Evolutionary conservation across 2,329 filamentous ascomycete species (phyloP).

Genomic region (Coniochaeta ligniaria): DNA sequence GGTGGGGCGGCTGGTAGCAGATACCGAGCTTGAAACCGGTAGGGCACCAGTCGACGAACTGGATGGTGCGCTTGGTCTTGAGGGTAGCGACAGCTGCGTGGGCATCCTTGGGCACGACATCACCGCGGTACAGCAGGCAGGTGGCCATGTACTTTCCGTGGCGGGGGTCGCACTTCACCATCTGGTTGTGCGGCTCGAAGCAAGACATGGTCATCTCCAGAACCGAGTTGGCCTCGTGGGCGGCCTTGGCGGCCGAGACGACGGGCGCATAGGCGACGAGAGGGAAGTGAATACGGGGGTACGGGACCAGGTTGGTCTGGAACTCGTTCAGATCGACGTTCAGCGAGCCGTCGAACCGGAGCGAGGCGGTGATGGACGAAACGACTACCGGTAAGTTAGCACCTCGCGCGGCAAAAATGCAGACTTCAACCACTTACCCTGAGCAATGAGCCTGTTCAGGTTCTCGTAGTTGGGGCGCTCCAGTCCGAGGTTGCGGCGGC

Average conservation of each 20-base stretch:
- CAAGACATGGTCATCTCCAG: constrained; percentile 98
- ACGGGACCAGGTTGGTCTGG: constrained; percentile 99
- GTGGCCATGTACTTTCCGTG: constrained; percentile 99
- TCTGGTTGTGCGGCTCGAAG: constrained; percentile 99
- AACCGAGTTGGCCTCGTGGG: constrained; percentile 96
- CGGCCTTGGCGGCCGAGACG: constrained; percentile 89
- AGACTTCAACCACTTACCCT: constrained; percentile 53
- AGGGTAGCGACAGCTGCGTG: constrained; percentile 88
- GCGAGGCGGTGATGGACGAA: constrained; percentile 95
- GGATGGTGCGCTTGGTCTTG: constrained; percentile 99
- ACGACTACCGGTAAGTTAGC: constrained; percentile 55
- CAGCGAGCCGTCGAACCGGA: constrained; percentile 96
- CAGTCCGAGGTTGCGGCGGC: constrained; percentile 92
- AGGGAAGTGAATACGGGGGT: constrained; percentile 98
- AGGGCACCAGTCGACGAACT: constrained; percentile 99
- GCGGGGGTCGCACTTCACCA: constrained; percentile 98
- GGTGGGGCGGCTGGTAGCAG: constrained; percentile 96
- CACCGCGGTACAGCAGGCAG: constrained; percentile 94
- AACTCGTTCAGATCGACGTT: constrained; percentile 99
- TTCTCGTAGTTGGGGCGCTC: constrained; percentile 98
- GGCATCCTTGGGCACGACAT: constrained; percentile 94
- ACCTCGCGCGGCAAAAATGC: neutral
- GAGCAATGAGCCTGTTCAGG: constrained; percentile 96
- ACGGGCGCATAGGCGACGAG: constrained; percentile 94
- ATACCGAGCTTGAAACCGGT: constrained; percentile 99